These are phyloP conservation scores for Babesia bigemina DNA, from an alignment of 169 alveolate genomes.

Conservation along the genomic window DNA sequence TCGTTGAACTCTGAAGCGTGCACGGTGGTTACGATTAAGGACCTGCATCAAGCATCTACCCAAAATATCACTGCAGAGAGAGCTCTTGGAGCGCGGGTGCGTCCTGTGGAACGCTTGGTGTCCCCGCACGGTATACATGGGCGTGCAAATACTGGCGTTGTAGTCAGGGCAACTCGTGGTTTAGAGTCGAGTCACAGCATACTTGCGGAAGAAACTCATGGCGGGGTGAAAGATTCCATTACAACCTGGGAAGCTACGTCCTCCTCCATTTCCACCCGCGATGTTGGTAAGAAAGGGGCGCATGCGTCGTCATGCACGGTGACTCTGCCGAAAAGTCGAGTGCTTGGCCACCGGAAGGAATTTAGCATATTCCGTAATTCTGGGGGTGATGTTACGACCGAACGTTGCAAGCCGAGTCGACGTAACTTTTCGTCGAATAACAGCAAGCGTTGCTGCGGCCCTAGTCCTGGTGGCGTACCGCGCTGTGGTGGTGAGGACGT, in stretches of 20 bases:
- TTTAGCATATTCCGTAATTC: not conserved
- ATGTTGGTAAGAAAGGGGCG: not conserved
- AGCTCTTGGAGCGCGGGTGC: not conserved
- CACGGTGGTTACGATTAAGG: slow-evolving; percentile 23
- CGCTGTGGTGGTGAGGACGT: not conserved
- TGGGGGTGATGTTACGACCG: not conserved
- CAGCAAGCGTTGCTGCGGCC: not conserved
- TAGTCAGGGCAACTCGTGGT: not conserved
- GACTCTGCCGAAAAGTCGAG: not conserved
- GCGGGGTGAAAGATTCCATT: not conserved
- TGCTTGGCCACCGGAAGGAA: not conserved
- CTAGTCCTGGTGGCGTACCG: slow-evolving; percentile 2
- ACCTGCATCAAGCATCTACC: not conserved
- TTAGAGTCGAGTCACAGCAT: not conserved
- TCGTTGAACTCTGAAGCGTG: slow-evolving; percentile 37
- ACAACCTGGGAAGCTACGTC: not conserved
- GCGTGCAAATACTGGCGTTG: not conserved
- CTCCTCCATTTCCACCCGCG: not conserved
- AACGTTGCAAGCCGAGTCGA: too few species aligned
- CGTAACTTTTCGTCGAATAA: not conserved
- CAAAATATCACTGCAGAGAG: not conserved
- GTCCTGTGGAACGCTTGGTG: not conserved
- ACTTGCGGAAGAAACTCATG: not conserved
- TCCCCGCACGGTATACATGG: not conserved
- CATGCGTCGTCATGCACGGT: not conserved